Base-by-base conservation (phyloP, 148 eudicot genomes). In the Rhododendron molle region DNA sequence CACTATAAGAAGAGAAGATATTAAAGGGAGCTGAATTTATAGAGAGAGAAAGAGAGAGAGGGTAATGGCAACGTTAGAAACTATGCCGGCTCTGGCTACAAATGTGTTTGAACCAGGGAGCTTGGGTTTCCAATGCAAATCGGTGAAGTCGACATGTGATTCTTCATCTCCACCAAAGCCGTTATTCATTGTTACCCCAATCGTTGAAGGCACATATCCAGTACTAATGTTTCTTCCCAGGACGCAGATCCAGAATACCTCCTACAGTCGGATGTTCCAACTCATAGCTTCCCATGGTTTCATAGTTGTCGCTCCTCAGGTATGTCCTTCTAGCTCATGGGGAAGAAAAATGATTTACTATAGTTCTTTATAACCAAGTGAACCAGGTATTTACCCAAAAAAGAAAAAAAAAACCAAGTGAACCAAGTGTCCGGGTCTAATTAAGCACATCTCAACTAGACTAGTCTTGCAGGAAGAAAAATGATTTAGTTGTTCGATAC, bases 291-390 rank as follows among this genome's bases (percentile, higher is more conserved):
- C 92, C 46, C 88, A 89, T 82, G 92, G 92, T 73, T 87, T 81
- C 88, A 85, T 90, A 10, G 91, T 90, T 11, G 88, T 87, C 8
- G 88, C 90, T 78, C 92, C 92, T 81, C 83, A 83, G 90, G 90
- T 90, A 78, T 21, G 67, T 60, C 9, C 56, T 14, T 14, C 56
- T 15, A 13, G n/a, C n/a, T n/a, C n/a, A n/a, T n/a, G n/a, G n/a
- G n/a, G n/a, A n/a, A n/a, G n/a, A n/a, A n/a, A n/a, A n/a, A n/a
- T n/a, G n/a, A n/a, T n/a, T n/a, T n/a, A n/a, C n/a, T n/a, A n/a
- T n/a, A n/a, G n/a, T n/a, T n/a, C n/a, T n/a, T n/a, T n/a, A n/a
- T n/a, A n/a, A n/a, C n/a, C n/a, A n/a, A n/a, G n/a, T n/a, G n/a
- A n/a, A n/a, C n/a, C n/a, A n/a, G n/a, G n/a, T n/a, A n/a, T n/a